Base-by-base conservation (phyloP, 1,139 yeast genomes). In the Torulaspora pretoriensis region DNA sequence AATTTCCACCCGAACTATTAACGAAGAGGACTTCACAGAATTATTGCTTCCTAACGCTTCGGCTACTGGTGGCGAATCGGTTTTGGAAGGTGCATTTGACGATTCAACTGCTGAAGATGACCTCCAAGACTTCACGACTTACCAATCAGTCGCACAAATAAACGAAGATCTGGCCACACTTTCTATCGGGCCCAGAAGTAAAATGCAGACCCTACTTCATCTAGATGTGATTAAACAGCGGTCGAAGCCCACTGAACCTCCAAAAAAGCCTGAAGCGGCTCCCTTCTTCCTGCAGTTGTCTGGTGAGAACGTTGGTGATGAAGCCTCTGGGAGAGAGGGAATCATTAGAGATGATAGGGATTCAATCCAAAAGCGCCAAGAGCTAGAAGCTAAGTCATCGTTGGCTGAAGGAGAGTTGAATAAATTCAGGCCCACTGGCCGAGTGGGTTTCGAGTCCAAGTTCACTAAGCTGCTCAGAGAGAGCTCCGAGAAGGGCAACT, bases 211-310 rank as follows among this genome's bases (percentile, higher is more conserved):
- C 2, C 69, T 94, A 42, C 68, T 87, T 37, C 83, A 92, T 61
- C 69, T 94, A 56, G 97, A 94, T 56, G 78, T 81, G 4, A 90
- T 94, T 55, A 87, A 80, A 59, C 80, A 78, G 62, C 78, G 97
- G 57, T 89, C 89, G 61, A 92, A 87, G 65, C 97, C 98, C 8
- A 81, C 72, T 48, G 97, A 88, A 60, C 84, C 94, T 0, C 87
- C 94, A 22, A 86, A 86, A 70, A 88, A 83, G 54, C 90, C 97
- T 2, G 85, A 83, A 54, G 77, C 80, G 50, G 80, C 89, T 0
- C 97, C 98, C 8, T 80, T 80, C 58, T 94, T 94, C 68, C 70
- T 94, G 49, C 78, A 80, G 39, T 68, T 83, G 27, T 64, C 77
- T 3, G 89, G 88, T 33, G 79, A 75, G 43, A 71, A 74, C 16